Percentiles rank a stretch among this genome's conserved stretches.
Evolutionary conservation across 352 stramenopile genomes (phyloP).

Genomic region (Thalassiosira hispida): DNA sequence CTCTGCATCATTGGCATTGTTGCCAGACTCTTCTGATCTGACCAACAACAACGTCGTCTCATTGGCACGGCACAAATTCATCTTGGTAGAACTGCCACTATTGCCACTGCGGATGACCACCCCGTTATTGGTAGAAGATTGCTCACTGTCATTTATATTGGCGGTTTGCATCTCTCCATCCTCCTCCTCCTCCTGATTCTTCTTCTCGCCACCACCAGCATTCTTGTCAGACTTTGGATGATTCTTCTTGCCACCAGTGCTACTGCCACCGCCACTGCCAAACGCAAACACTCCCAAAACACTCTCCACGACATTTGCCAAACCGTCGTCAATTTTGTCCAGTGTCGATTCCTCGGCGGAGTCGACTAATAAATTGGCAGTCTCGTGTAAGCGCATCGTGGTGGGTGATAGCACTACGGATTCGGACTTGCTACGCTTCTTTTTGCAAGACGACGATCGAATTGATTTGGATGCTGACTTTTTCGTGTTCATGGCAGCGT

Average conservation of each 20-base stretch:
- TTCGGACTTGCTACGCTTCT: no score
- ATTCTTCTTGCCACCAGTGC: neutral
- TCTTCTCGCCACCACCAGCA: no score
- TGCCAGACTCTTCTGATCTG: no score
- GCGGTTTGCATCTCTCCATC: no score
- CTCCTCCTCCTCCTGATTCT: no score
- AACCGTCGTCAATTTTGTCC: neutral
- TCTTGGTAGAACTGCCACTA: no score
- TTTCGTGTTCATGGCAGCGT: slow-evolving; percentile 3
- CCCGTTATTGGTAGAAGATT: no score
- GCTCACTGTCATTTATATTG: no score
- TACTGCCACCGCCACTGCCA: neutral
- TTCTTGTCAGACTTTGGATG: neutral
- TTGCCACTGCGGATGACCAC: no score
- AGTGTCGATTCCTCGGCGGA: neutral
- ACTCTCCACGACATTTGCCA: neutral
- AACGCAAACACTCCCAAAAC: neutral
- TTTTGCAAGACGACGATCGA: neutral
- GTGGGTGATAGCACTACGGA: neutral
- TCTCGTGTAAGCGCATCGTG: neutral
- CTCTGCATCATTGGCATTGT: neutral
- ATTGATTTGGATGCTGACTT: slow-evolving; percentile 20
- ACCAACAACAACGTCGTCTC: no score
- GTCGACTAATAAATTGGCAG: neutral
- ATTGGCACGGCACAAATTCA: no score